phyloP scores from a whole-genome alignment of 1,284 basidiomycete genomes.

The Blastosporella zonata region DNA sequence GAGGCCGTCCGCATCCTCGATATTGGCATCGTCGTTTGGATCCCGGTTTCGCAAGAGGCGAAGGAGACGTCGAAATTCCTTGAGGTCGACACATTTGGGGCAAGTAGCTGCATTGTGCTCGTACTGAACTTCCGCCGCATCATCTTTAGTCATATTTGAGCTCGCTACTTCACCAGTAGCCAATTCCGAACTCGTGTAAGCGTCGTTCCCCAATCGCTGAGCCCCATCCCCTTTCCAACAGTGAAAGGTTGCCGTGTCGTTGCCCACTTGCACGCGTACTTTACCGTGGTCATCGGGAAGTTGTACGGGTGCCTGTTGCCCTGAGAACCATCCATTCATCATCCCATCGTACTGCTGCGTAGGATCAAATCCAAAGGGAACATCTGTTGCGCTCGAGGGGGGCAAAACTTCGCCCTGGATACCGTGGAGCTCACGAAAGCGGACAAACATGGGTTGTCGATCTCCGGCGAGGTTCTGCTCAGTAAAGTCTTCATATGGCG shows the following conservation, averaged over 20 bases:
- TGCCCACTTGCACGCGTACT: not conserved
- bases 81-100: not conserved
- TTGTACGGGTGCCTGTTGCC: conserved; percentile 5
- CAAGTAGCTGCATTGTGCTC: not conserved
- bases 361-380: not conserved
- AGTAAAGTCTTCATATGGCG: conserved; percentile 9
- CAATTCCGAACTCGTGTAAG: not conserved
- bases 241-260: not conserved
- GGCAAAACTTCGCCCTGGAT: conserved; percentile 9
- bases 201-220: conserved; percentile 1
- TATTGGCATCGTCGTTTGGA: not conserved
- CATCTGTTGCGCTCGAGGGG: not conserved
- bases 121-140: not conserved
- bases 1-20: not conserved
- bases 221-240: not conserved
- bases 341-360: conserved; percentile 30
- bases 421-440: conserved; percentile 17
- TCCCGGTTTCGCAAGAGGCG: not conserved
- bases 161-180: not conserved
- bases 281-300: not conserved
- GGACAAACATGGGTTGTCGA: conserved; percentile 12
- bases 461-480: conserved; percentile 10
- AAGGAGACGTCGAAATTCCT: not conserved
- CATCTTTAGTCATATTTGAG: not conserved
- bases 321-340: conserved; percentile 55